Percentiles rank a stretch among this genome's conserved stretches.
Evolutionary conservation across 2,329 filamentous ascomycete species (phyloP).

Genomic region (Fusarium sp.): DNA sequence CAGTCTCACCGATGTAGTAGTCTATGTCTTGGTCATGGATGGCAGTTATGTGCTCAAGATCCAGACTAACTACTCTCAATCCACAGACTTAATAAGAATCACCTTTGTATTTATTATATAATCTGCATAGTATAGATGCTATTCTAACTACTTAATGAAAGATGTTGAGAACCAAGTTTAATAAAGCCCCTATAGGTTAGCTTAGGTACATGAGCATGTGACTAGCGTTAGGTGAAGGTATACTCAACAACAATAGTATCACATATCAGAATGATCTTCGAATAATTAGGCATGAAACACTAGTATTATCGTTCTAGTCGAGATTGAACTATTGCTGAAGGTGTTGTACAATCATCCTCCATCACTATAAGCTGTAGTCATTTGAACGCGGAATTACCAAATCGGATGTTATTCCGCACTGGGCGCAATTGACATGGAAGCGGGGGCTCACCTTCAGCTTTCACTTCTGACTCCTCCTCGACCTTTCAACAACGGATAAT

Average conservation of each 20-base stretch:
- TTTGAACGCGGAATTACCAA: neutral
- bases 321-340: neutral
- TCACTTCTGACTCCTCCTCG: constrained; percentile 1
- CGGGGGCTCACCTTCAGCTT: neutral
- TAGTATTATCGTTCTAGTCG: neutral
- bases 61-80: neutral
- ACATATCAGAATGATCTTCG: too few relatives aligned
- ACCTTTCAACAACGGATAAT: constrained; percentile 10
- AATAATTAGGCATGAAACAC: neutral
- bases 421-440: neutral
- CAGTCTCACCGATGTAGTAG: too few relatives aligned
- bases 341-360: neutral
- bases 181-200: neutral
- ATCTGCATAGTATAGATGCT: neutral
- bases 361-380: neutral
- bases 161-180: neutral
- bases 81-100: neutral
- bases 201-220: neutral
- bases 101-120: neutral
- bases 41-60: neutral
- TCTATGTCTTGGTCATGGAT: too few relatives aligned
- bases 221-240: neutral
- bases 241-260: neutral
- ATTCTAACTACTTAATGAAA: too few relatives aligned
- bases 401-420: neutral